Evolutionary conservation across 2,329 filamentous ascomycete genomes (phyloP), one percentile per base, ranked within the genome.

Genomic region (Leptographium lundbergii): DNA sequence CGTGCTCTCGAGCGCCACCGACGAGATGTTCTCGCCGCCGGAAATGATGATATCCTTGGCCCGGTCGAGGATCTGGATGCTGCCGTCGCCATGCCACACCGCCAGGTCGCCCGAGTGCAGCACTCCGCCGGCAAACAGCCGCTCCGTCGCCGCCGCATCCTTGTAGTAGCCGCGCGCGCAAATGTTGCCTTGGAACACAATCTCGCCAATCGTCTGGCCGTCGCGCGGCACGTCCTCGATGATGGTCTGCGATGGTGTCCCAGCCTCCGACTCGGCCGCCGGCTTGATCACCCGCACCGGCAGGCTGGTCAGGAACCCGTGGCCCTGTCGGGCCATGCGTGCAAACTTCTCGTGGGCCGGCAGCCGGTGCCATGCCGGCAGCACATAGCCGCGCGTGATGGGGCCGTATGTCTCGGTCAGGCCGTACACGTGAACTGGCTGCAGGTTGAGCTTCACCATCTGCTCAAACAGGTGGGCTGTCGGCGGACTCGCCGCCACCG

Each of bases 31-130:
- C 72, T 99, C 94, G 60, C 94, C 94, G 89, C 88, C 89, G 57
- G 89, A 95, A 63, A 99, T 99, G 67, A 99, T 99, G 57, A 99
- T 96, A 69, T 99, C 94, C 76, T 99, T 99, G 17, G 90, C 89
- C 24, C 94, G 81, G 72, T 99, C 94, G 60, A 95, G 76, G 63
- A 99, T 96, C 75, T 97, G 90, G 52, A 91, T 86, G 60, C 89
- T 87, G 1, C 92, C 91, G 69, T 97, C 94, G 0, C 87, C 80
- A 73, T 96, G 89, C 88, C 89, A 91, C 0, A 97, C 91, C 0
- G 94, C 94, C 55, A 99, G 73, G 70, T 99, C 94, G 0, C 94
- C 94, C 19, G 88, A 92, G 73, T 96, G 94, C 66, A 91, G 74
- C 24, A 86, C 90, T 3, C 91, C 91, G 7, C 94, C 94, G 0